These are phyloP conservation scores for Saccharomycopsis schoenii DNA, from an alignment of 805 yeast genomes.

Conservation along the genomic window DNA sequence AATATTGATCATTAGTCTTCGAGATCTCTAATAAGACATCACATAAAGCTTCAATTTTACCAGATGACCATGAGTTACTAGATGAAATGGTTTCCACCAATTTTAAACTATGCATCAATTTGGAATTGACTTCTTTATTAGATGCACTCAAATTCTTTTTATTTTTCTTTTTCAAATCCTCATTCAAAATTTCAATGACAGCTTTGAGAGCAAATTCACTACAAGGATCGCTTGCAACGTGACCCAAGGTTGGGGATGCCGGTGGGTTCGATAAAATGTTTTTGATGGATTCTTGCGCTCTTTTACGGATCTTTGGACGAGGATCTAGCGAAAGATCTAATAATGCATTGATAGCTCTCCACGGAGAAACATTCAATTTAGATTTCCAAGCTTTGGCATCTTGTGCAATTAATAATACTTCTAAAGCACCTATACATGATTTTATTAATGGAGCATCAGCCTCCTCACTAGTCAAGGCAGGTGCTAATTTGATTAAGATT, in stretches of 20 bases:
- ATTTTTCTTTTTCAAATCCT: constrained; percentile 27
- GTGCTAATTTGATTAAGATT: constrained; percentile 71
- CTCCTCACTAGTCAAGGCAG: constrained; percentile 57
- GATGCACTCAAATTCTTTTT: neutral
- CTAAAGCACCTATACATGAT: constrained; percentile 80
- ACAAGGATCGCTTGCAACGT: constrained; percentile 62
- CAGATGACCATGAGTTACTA: constrained; percentile 75
- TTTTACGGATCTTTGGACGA: constrained; percentile 90
- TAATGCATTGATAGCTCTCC: constrained; percentile 70
- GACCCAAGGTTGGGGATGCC: constrained; percentile 69
- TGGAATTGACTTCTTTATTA: constrained; percentile 24
- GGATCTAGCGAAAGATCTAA: constrained; percentile 74
- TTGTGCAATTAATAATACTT: constrained; percentile 68
- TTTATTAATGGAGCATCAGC: constrained; percentile 74
- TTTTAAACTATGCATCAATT: constrained; percentile 68
- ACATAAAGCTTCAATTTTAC: constrained; percentile 60
- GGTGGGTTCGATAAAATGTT: constrained; percentile 52
- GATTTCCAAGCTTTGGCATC: constrained; percentile 69
- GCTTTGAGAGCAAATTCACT: constrained; percentile 58
- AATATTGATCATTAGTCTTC: constrained; percentile 72
- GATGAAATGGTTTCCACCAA: constrained; percentile 60
- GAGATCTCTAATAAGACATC: constrained; percentile 67
- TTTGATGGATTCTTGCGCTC: constrained; percentile 84
- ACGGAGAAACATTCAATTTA: constrained; percentile 49
- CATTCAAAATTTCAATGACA: constrained; percentile 35